A percentile compares a stretch with the other conserved stretches of the same genome.
These are phyloP conservation scores for Gracilaria vermiculophylla DNA, from an alignment of 23 red algal species.

Conservation along the genomic window DNA sequence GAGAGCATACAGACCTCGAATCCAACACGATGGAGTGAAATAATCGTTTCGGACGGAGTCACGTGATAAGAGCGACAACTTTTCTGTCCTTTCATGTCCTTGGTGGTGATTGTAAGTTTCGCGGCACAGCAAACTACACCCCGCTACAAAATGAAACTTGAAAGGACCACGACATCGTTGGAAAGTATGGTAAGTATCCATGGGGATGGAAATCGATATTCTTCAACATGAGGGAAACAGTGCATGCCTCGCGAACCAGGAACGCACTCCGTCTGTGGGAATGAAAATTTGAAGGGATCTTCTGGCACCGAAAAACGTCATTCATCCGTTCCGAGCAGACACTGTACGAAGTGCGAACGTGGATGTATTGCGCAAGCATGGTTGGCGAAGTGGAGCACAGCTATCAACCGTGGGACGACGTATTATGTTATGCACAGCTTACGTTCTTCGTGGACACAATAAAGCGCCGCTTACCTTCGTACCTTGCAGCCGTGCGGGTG, in stretches of 20 bases:
- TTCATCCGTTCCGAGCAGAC: slow-evolving; percentile 28
- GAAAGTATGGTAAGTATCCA: slow-evolving; percentile 20
- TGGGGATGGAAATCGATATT: slow-evolving; percentile 23
- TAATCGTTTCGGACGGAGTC: slow-evolving; percentile 33
- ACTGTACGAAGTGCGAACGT: slow-evolving; percentile 23
- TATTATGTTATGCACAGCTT: too few species aligned
- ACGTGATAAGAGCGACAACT: slow-evolving; percentile 34
- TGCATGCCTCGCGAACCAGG: background rate
- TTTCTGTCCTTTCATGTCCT: slow-evolving; percentile 30
- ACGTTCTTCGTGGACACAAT: too few species aligned
- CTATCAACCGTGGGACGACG: too few species aligned
- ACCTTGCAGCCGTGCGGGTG: too few species aligned
- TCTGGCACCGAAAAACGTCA: slow-evolving; percentile 7
- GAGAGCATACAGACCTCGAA: too few species aligned
- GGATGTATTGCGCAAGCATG: slow-evolving; percentile 47
- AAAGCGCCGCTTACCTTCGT: too few species aligned
- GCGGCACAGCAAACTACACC: slow-evolving; percentile 35
- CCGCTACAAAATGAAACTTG: slow-evolving; percentile 18
- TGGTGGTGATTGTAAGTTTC: slow-evolving; percentile 42
- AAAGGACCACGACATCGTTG: slow-evolving; percentile 33
- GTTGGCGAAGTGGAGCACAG: slow-evolving; percentile 44
- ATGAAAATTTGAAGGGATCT: slow-evolving; percentile 49
- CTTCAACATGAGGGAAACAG: slow-evolving; percentile 26
- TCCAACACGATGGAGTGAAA: too few species aligned
- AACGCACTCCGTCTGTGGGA: slow-evolving; percentile 34